Percentiles rank a stretch among this genome's conserved stretches.
Conservation (phyloP, 305 asterid species). For the Andrographis paniculata region DNA sequence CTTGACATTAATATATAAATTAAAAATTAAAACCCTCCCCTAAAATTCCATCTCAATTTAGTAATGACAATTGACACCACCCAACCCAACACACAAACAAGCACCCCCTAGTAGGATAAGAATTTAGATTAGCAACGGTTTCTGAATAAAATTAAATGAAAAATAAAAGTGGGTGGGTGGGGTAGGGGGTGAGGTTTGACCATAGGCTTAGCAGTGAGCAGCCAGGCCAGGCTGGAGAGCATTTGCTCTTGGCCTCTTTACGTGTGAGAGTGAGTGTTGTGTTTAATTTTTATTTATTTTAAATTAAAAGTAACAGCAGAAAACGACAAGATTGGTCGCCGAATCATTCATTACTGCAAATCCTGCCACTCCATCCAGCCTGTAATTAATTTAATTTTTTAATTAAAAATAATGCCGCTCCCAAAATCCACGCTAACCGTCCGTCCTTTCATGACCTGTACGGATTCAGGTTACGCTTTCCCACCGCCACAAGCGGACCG, state of each 20-base stretch:
- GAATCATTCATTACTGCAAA: conserved; percentile 55
- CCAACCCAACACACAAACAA: conserved; percentile 7
- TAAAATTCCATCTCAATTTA: conserved; percentile 1
- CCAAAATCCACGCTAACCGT: background rate
- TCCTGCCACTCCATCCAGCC: conserved; percentile 59
- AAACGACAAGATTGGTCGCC: conserved; percentile 83
- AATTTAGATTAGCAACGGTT: conserved; percentile 21
- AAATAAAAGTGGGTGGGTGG: conserved; percentile 3
- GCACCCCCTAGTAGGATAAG: no score
- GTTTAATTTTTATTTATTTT: background rate
- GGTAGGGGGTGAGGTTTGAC: conserved; percentile 48
- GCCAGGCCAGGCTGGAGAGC: conserved; percentile 58
- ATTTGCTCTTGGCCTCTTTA: conserved; percentile 23
- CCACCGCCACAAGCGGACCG: no score
- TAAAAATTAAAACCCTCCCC: background rate
- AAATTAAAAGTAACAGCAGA: conserved; percentile 32
- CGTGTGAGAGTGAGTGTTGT: conserved; percentile 21
- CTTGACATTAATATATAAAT: background rate
- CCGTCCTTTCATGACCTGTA: background rate
- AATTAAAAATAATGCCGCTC: conserved; percentile 23
- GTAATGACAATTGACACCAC: background rate
- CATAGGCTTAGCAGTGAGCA: conserved; percentile 2
- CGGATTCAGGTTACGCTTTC: background rate
- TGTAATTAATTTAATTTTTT: conserved; percentile 26
- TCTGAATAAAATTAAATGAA: conserved; percentile 2